Evolutionary conservation across 148 eudicot genomes (phyloP), one percentile per base, ranked within the genome.

Genomic region (Dysphania ambrosioides): DNA sequence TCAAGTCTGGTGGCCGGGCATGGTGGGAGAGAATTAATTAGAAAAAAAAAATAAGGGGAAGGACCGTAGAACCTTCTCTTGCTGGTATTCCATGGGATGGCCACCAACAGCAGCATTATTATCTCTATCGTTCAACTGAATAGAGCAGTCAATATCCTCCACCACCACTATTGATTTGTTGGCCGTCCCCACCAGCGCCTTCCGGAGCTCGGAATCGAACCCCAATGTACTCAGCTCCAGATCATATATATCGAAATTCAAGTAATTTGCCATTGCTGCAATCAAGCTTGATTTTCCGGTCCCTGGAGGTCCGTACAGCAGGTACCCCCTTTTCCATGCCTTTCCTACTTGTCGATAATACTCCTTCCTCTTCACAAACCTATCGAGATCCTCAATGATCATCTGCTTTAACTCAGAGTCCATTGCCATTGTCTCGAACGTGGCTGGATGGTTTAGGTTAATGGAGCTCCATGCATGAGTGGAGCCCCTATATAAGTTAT

Each of bases 291-390:
- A 86, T 35, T 88, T 88, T 5, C 92, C 92, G 0, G 90, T 88
- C 72, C 90, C 92, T 0, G 88, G 85, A 0, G 90, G 90, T 0
- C 92, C 88, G 26, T 83, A 89, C 79, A 89, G 44, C 73, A 89
- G 58, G 65, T 87, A 89, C 18, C 93, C 93, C 59, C 93, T 78
- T 78, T 89, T 89, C 93, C 93, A 87, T 1, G 88, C 88, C 86
- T 87, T 89, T n/a, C 90, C 93, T 0, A 85, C 83, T 8, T 61
- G 77, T 76, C 68, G 41, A 38, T 87, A 89, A 8, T 74, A 85
- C 44, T 89, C 90, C 53, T 73, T 82, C 74, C 93, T 66, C 65
- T 16, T 77, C 31, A 82, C 56, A 30, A 88, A 87, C 82, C 80
- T 71, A 19, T 83, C 87, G 23, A 88, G 53, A 71, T 88, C 90